Base-by-base conservation (phyloP, 31 red algal genomes). In the Odonthalia washingtoniensis region DNA sequence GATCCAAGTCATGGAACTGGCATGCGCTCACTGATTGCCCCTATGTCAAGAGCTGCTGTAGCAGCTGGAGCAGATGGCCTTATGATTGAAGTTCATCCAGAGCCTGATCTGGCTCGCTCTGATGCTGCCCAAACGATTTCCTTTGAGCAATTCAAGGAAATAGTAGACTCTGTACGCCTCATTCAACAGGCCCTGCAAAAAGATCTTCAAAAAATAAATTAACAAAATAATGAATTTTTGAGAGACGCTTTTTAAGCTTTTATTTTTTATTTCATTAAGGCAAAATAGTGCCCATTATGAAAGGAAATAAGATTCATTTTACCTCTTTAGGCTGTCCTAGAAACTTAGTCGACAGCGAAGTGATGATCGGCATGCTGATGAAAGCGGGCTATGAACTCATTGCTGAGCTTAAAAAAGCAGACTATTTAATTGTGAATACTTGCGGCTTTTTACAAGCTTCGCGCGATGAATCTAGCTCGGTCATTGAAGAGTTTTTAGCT, bases 1-100 rank as follows among this genome's bases (percentile, higher is more conserved):
- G 77, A 81, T 81, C 77, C 77, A 65, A 65, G 42, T 32, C 77
- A 81, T 65, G 77, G 77, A 30, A 81, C 63, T 43, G 77, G 77
- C 27, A 30, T 81, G n/a, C 26, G 77, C 24, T 28, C 27, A 57
- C 41, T 66, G 28, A 46, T 81, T 28, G 77, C 57, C 26, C 27
- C 40, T 26, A 43, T 81, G 42, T 40, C 77, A 30, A 33, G 57
- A 65, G 77, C 77, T 65, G 77, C 42, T 37, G 37, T 81, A 30
- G 63, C 63, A 46, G 77, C 77, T 43, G 77, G 77, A 65, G 77
- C 77, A 37, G 77, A 81, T 65, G 77, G 35, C 46, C 35, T 81
- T 35, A 81, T 81, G 35, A 65, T 81, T 28, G 77, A 81, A 81
- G 77, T 81, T 33, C 77, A 81, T 65, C 42, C 26, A 46, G 28